Evolutionary conservation across 495 filamentous ascomycete genomes (phyloP).

Genomic region (Xeromyces bisporus): DNA sequence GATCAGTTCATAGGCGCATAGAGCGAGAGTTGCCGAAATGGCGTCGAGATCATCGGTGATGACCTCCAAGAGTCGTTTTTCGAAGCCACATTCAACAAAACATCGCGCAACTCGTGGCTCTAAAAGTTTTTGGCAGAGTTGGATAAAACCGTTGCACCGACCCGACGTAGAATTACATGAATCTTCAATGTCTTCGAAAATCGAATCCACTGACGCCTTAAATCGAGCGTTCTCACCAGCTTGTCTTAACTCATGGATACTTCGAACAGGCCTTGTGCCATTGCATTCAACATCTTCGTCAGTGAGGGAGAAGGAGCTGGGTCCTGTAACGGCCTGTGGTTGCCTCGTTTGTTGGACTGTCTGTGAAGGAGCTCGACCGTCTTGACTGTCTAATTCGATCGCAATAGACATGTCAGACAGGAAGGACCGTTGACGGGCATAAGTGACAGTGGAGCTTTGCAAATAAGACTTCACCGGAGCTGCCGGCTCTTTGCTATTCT

Average conservation of each 20-base stretch:
- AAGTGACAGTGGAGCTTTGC: constrained; percentile 35
- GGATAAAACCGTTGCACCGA: constrained; percentile 39
- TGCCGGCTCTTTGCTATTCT: constrained; percentile 5
- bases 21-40: constrained; percentile 14
- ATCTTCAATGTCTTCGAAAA: constrained; percentile 68
- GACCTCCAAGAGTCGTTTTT: constrained; percentile 40
- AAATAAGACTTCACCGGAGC: constrained; percentile 9
- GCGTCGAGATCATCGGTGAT: constrained; percentile 15
- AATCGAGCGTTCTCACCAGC: constrained; percentile 75
- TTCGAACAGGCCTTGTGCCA: constrained; percentile 46
- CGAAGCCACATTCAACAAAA: constrained; percentile 60
- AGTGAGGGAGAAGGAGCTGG: background rate
- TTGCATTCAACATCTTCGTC: constrained; percentile 35
- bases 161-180: constrained; percentile 29
- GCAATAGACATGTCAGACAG: constrained; percentile 26
- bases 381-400: constrained; percentile 3
- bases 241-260: constrained; percentile 78
- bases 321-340: background rate
- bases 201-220: constrained; percentile 58
- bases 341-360: background rate
- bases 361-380: background rate
- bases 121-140: constrained; percentile 56
- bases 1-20: constrained; percentile 18
- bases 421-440: constrained; percentile 45
- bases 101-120: constrained; percentile 48